Percentiles rank a stretch among this genome's conserved stretches.
Conservation (phyloP, 202 grass and related monocot genomes). For the Tripidium arundinaceum region DNA sequence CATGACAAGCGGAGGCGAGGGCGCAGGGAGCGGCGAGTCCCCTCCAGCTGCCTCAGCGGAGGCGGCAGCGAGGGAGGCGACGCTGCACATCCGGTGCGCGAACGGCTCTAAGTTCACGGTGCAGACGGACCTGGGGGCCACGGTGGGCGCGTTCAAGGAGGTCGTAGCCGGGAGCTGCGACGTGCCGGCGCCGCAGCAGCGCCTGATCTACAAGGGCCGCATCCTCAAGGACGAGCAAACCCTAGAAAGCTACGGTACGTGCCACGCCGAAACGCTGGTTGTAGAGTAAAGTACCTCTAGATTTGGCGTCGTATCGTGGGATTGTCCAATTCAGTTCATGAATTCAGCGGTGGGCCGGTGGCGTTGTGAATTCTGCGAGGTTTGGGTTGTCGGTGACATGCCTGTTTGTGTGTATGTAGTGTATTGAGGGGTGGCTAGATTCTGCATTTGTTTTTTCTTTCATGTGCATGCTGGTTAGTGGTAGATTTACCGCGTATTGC, state of each 20-base stretch:
- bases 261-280: background rate
- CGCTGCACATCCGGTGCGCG: constrained; percentile 74
- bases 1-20: constrained; percentile 45
- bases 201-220: constrained; percentile 98
- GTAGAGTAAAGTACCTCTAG: background rate
- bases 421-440: background rate
- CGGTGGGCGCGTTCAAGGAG: constrained; percentile 73
- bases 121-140: constrained; percentile 48
- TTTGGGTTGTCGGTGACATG: background rate
- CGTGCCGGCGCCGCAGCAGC: constrained; percentile 80
- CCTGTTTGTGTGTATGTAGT: background rate
- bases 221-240: constrained; percentile 99
- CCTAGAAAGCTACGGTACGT: constrained; percentile 89
- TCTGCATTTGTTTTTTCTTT: background rate
- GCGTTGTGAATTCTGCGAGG: background rate
- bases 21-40: constrained; percentile 43
- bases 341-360: constrained; percentile 5
- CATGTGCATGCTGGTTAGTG: background rate
- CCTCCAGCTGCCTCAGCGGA: constrained; percentile 11
- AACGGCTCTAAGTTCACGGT: constrained; percentile 95
- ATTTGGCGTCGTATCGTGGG: background rate
- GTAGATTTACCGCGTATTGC: background rate
- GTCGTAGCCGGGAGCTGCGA: constrained; percentile 66
- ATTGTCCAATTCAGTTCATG: background rate
- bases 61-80: constrained; percentile 6